Base-by-base conservation (phyloP, 371 early-diverging fungal genomes). In the Mycotypha africana region DNA sequence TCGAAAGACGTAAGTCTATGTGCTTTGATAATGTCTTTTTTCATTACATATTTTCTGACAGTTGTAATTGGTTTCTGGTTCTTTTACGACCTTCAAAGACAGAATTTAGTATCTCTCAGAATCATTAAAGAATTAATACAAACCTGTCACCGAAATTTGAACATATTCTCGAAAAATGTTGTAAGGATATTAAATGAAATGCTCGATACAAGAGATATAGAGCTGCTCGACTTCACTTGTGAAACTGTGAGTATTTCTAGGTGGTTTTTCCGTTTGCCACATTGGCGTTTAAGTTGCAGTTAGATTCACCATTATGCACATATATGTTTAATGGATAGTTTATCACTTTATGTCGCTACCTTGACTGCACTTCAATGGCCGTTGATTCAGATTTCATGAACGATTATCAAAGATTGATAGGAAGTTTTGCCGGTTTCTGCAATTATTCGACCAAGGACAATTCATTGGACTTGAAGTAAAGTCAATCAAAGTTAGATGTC, bases 151-250 rank as follows among this genome's bases (percentile, higher is more conserved):
- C 76, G 78, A 45, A 85, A 91, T 53, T 67, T 90, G 41, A 85
- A 84, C 54, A 71, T 91, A 22, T 89, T 93, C 55, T 85, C 88
- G n/a, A 85, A 84, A 50, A 75, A 68, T 28, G 56, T 84, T 16
- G 66, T 87, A 17, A 48, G 64, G 3, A 81, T 86, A 45, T 48
- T 74, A 23, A 62, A 49, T 32, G 41, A 51, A 33, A 66, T 86
- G 35, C 56, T 79, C 12, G 75, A 77, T 19, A 78, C 85, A 16
- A 47, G 76, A 24, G 68, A 78, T 41, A 60, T 63, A 26, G 79
- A 78, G 23, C 44, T 81, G 35, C 63, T 79, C 33, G 67, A 67
- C 32, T 56, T 67, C 26, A 70, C 74, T 15, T 79, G 80, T 43
- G 70, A 61, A 47, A 76, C 76, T 44, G 85, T 79, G 66, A 54